These are phyloP conservation scores for Eutypa lata DNA, from an alignment of 2,329 filamentous ascomycete genomes.

Conservation along the genomic window DNA sequence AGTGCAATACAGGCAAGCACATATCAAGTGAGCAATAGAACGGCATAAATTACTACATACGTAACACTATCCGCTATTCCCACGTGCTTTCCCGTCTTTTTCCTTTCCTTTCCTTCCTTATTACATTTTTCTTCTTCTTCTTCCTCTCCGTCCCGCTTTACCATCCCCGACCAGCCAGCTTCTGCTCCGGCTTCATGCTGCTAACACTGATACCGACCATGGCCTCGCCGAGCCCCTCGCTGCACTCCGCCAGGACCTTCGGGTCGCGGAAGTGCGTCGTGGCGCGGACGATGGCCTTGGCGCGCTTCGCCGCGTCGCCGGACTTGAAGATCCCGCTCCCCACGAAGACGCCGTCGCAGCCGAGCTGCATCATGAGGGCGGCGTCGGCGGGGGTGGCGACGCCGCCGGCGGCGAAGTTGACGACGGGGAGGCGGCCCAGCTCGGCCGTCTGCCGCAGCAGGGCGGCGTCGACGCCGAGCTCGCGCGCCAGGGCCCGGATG, in stretches of 20 bases:
- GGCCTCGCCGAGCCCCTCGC: conserved; percentile 87
- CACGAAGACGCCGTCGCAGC: conserved; percentile 96
- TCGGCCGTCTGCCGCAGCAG: conserved; percentile 84
- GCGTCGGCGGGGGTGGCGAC: conserved; percentile 99
- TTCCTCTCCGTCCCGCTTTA: conserved; percentile 37
- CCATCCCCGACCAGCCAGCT: conserved; percentile 83
- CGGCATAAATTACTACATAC: too few relatives aligned
- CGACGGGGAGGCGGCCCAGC: conserved; percentile 84
- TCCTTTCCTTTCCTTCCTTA: neutral
- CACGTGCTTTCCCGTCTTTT: neutral
- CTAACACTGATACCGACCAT: conserved; percentile 95
- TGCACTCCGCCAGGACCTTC: conserved; percentile 81
- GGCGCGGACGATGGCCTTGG: conserved; percentile 91
- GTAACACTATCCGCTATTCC: neutral
- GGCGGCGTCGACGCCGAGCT: conserved; percentile 73
- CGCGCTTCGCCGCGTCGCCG: conserved; percentile 83
- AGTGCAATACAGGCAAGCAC: too few relatives aligned
- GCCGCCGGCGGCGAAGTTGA: conserved; percentile 97
- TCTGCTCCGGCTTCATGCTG: conserved; percentile 73
- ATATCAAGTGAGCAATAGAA: too few relatives aligned
- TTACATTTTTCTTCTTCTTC: neutral
- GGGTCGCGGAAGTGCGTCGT: conserved; percentile 87
- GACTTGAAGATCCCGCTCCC: conserved; percentile 97
- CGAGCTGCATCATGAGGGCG: conserved; percentile 96
- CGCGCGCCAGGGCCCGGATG: conserved; percentile 71